A percentile compares a stretch with the other conserved stretches of the same genome.
These are phyloP conservation scores for Pichia sp. DNA, from an alignment of 1,139 yeast species.

Conservation along the genomic window DNA sequence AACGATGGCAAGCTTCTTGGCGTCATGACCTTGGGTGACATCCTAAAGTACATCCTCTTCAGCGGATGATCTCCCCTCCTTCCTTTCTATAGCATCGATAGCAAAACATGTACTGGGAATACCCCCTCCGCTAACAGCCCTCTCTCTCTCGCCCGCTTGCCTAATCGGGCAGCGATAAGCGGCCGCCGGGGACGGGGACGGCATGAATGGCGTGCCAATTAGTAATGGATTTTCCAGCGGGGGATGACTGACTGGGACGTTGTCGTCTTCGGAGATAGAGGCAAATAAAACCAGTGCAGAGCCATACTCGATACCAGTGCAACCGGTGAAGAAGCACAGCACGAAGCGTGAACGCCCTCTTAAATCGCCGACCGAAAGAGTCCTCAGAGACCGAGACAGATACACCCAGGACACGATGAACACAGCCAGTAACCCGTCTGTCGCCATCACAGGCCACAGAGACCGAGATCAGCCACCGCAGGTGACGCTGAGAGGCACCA, in stretches of 20 bases:
- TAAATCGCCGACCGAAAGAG: too few species aligned
- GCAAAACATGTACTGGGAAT: not conserved
- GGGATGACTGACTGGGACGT: not conserved
- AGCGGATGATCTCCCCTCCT: not conserved
- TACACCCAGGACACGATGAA: too few species aligned
- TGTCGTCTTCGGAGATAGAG: too few species aligned
- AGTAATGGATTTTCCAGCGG: not conserved
- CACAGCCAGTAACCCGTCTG: too few species aligned
- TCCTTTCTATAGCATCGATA: not conserved
- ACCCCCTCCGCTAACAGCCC: not conserved
- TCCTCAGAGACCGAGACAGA: too few species aligned
- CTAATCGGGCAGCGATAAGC: conserved; percentile 7
- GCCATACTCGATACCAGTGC: too few species aligned
- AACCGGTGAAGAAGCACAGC: too few species aligned
- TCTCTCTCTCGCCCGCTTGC: not conserved
- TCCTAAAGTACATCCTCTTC: conserved; percentile 69
- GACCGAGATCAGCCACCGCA: conserved; percentile 40
- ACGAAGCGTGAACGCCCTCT: too few species aligned
- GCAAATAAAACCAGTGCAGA: too few species aligned
- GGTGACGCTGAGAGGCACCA: conserved; percentile 65
- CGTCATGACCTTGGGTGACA: conserved; percentile 88
- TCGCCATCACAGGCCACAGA: not conserved
- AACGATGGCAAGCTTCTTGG: conserved; percentile 72
- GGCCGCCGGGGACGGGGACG: not conserved
- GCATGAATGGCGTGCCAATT: not conserved